phyloP scores from a whole-genome alignment of 176 grass and related monocot species.

The Puya raimondii region DNA sequence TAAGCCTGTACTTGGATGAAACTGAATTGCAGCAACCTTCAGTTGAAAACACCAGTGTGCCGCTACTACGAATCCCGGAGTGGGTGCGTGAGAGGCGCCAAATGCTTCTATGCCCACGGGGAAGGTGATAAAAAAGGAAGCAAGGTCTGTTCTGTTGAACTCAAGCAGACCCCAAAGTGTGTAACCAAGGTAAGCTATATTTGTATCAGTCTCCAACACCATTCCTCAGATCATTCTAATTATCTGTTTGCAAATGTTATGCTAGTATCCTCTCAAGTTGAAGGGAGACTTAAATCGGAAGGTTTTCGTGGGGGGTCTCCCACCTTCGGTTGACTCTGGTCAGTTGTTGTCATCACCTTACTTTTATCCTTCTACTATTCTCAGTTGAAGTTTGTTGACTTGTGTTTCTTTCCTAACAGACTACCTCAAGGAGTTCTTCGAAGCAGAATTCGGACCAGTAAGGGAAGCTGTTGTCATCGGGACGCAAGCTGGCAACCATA shows the following conservation, averaged over 20 bases:
- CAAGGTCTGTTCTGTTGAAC: background rate
- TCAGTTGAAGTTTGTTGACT: background rate
- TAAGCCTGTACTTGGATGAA: background rate
- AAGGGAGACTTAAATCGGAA: constrained; percentile 51
- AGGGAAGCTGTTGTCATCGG: constrained; percentile 52
- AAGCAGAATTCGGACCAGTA: constrained; percentile 48
- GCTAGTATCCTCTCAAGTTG: constrained; percentile 31
- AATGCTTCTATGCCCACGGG: constrained; percentile 11
- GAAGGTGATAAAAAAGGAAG: background rate
- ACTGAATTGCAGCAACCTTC: constrained; percentile 14
- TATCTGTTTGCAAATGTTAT: constrained; percentile 10
- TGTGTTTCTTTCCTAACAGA: constrained; percentile 20
- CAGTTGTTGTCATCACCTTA: constrained; percentile 10
- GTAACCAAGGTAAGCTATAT: constrained; percentile 29
- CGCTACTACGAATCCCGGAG: constrained; percentile 3
- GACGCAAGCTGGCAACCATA: constrained; percentile 20
- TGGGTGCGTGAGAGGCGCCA: constrained; percentile 5
- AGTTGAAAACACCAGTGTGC: constrained; percentile 22
- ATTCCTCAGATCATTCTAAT: constrained; percentile 2
- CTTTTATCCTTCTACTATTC: constrained; percentile 10
- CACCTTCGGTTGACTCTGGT: constrained; percentile 46
- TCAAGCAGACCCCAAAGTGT: constrained; percentile 29
- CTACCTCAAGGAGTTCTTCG: constrained; percentile 39
- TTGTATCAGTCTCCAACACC: background rate
- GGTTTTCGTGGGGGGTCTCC: constrained; percentile 60